Evolutionary conservation across 2,329 filamentous ascomycete species (phyloP).

Genomic region (Colletotrichum noveboracense): DNA sequence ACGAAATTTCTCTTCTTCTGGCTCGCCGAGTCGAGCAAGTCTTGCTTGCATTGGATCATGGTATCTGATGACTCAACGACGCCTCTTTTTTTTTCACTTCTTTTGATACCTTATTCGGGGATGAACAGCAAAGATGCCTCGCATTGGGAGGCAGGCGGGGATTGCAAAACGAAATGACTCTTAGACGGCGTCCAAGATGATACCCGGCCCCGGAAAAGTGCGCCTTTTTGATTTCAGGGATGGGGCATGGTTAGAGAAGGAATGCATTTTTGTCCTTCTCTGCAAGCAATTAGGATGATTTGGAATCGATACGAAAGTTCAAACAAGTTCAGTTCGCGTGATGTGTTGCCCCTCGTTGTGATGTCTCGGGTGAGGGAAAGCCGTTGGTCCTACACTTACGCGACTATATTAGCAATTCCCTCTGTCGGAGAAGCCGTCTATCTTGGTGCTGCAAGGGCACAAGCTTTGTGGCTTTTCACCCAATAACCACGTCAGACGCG

Average conservation of each 20-base stretch:
- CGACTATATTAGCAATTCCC: neutral
- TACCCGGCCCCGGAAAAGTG: slow-evolving; percentile 15
- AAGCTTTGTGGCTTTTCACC: neutral
- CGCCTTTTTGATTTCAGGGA: neutral
- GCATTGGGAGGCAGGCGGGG: neutral
- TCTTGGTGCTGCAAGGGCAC: neutral
- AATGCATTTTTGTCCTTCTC: neutral
- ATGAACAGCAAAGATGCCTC: neutral
- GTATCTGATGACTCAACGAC: neutral
- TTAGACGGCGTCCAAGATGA: slow-evolving; percentile 12
- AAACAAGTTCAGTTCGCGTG: neutral
- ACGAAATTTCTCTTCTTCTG: neutral
- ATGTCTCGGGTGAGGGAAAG: neutral
- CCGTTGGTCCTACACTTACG: neutral
- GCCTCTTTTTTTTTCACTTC: neutral
- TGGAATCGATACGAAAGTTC: neutral
- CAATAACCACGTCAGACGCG: neutral
- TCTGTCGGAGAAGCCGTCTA: neutral
- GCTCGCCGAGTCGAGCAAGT: neutral
- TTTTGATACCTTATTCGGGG: neutral
- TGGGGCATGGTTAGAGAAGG: neutral
- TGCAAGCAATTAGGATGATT: neutral
- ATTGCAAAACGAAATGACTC: slow-evolving; percentile 7
- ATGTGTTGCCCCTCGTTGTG: neutral
- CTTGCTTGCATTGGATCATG: slow-evolving; percentile 3